Base-by-base conservation (phyloP, 176 grass and related monocot species). In the Juncus inflexus region DNA sequence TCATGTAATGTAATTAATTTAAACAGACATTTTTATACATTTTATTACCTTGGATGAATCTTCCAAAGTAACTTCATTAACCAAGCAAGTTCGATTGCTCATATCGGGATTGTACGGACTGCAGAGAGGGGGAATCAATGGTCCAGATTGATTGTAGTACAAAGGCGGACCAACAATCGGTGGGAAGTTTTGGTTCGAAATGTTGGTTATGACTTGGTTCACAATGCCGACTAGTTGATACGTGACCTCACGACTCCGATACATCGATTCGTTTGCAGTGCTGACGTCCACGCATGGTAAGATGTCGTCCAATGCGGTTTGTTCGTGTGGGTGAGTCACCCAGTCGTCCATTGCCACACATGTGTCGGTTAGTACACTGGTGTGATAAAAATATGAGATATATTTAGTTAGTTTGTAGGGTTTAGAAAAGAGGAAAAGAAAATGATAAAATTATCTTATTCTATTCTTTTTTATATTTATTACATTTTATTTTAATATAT, bases 121-220 rank as follows among this genome's bases (percentile, higher is more conserved):
- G 80, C 94, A 99, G 15, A 99, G 85, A 8, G 35, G 1, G 0
- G 88, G 88, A 83, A 99, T 90, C 12, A 70, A 66, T 0, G 85
- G 94, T 0, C 94, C 94, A 4, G 94, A 99, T 64, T 99, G 94
- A 63, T 99, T 99, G 68, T 79, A 92, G 58, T 91, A 92, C n/a
- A 99, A 65, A 42, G 80, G 79, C 53, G 59, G 19, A 52, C 68
- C 68, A 14, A 81, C 10, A 0, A 35, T 41, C 5, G 85, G 78
- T 13, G 88, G 85, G 78, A 86, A 82, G 67, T 99, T 66, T 4
- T 56, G 13, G 67, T 99, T 99, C 12, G 87, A 86, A 72, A 99
- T 82, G 69, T 99, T 99, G 72, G 60, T 62, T 62, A 99, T 81
- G 64, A 99, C 94, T 65, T 86, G 74, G 77, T 99, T 99, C 3